phyloP scores from a whole-genome alignment of 139 green algal genomes.

The Chlamydomonas eustigma region DNA sequence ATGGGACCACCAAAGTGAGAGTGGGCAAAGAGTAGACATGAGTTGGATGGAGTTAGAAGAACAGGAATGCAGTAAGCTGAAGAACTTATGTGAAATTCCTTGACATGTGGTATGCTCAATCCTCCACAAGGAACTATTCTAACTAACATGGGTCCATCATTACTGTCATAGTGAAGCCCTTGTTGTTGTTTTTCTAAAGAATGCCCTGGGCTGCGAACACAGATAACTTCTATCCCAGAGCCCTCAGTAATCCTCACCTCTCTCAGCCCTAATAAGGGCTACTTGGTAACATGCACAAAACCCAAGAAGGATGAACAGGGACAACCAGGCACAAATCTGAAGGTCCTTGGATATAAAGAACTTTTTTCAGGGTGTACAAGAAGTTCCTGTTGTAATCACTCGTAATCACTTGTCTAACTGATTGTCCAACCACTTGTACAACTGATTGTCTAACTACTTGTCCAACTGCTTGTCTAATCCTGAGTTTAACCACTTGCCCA shows the following conservation, averaged over 20 bases:
- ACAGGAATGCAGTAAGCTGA: not conserved
- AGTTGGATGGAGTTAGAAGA: no score
- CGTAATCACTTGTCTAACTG: not conserved
- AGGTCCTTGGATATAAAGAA: constrained; percentile 41
- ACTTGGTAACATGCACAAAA: constrained; percentile 59
- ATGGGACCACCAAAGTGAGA: not conserved
- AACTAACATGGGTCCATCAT: no score
- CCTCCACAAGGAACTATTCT: no score
- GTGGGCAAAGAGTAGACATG: no score
- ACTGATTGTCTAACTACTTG: no score
- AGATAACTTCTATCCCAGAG: constrained; percentile 10
- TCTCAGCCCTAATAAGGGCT: constrained; percentile 40
- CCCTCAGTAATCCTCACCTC: constrained; percentile 33
- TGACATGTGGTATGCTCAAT: no score
- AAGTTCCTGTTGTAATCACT: no score
- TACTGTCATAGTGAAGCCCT: no score
- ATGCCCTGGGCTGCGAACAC: no score
- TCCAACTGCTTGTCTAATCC: not conserved
- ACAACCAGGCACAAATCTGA: constrained; percentile 58
- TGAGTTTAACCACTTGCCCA: not conserved
- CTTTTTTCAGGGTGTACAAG: no score
- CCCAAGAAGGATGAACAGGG: constrained; percentile 42
- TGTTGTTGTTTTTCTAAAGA: no score
- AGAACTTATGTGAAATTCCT: not conserved
- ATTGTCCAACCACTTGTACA: not conserved